Evolutionary conservation across 148 eudicot genomes (phyloP), one percentile per base, ranked within the genome.

Genomic region (Drosera capensis): DNA sequence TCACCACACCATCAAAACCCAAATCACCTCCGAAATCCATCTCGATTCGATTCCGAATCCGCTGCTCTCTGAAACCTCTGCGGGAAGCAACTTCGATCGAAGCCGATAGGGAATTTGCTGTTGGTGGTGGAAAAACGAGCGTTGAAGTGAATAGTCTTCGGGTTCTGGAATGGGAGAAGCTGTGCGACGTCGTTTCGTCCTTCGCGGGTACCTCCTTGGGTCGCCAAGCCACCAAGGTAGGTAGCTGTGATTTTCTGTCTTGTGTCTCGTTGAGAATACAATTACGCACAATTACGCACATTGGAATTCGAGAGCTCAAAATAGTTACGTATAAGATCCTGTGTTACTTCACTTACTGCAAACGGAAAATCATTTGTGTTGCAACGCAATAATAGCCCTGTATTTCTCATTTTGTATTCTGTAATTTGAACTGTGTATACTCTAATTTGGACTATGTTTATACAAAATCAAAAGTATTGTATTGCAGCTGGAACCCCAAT

Each of bases 121-220:
- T n/a, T n/a, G n/a, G 1, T 13, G 45, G 26, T 2, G 49, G 44
- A 12, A 54, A 52, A 20, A 19, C 80, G 2, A 24, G 55, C 9
- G 68, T 71, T 20, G 61, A 66, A 23, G 51, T 39, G 14, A 71
- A 71, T 59, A 84, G 87, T 56, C 74, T 84, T 56, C 73, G 76
- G 61, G 79, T 84, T 25, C 55, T 88, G 17, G 84, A 80, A 42
- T 90, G 97, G 97, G 87, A 90, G 35, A 72, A 78, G 70, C 57
- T 90, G 31, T 90, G 84, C 64, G 80, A 84, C 54, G 68, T 69
- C 62, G 93, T 90, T 49, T 73, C 95, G 28, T 78, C 97, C 36
- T 90, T 83, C 40, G 86, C 97, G 42, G 73, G 71, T 34, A 88
- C 97, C 65, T 66, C 78, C 23, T 56, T 63, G 6, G 97, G 86